Conservation (phyloP, 148 eudicot genomes). For the Mesembryanthemum crystallinum region DNA sequence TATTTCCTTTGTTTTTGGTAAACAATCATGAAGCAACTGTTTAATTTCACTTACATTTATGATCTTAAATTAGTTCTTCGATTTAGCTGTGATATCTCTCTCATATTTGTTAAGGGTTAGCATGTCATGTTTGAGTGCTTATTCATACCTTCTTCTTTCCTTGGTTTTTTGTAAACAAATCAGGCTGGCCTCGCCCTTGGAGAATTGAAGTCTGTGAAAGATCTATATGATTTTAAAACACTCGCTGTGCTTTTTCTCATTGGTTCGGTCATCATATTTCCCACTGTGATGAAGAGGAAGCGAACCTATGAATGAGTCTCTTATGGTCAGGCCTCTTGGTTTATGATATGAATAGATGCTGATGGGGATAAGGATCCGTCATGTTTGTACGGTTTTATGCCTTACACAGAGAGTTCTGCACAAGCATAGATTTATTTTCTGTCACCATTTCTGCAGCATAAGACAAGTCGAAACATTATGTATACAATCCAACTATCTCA, state of each 20-base stretch:
- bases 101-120: background rate
- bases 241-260: constrained; percentile 83
- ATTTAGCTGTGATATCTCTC: background rate
- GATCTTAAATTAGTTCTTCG: background rate
- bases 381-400: background rate
- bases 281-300: constrained; percentile 88
- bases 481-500: constrained; percentile 12
- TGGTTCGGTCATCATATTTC: constrained; percentile 63
- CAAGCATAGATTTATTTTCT: background rate
- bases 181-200: constrained; percentile 99
- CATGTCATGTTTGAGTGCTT: background rate
- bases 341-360: constrained; percentile 7
- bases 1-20: too few species aligned
- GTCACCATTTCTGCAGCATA: constrained; percentile 17
- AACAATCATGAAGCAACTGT: too few species aligned
- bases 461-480: constrained; percentile 4
- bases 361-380: constrained; percentile 1
- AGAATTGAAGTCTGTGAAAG: constrained; percentile 93
- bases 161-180: background rate
- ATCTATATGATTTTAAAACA: constrained; percentile 91
- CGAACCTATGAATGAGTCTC: constrained; percentile 63
- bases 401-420: background rate
- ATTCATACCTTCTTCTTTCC: background rate
- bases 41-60: background rate
- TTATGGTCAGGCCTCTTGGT: background rate